Evolutionary conservation across 129 eudicot genomes (phyloP).

Genomic region (Saposhnikovia divaricata): DNA sequence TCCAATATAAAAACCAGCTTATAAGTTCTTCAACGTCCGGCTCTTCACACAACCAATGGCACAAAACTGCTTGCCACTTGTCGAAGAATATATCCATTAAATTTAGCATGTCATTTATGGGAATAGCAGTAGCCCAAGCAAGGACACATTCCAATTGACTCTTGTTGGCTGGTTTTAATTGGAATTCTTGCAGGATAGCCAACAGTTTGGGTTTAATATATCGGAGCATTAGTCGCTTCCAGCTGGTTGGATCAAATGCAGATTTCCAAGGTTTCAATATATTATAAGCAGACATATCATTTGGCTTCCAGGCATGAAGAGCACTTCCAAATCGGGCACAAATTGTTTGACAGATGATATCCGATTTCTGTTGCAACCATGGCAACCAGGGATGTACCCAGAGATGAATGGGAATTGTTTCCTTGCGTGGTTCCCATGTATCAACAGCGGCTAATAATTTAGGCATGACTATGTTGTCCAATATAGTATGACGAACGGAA

Average conservation of each 20-base stretch:
- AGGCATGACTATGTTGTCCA: slow-evolving; percentile 45
- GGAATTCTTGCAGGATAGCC: slow-evolving; percentile 51
- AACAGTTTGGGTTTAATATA: slow-evolving; percentile 56
- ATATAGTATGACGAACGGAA: slow-evolving; percentile 52
- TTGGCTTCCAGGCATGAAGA: slow-evolving; percentile 83
- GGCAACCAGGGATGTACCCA: slow-evolving; percentile 52
- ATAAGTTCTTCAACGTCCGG: slow-evolving; percentile 62
- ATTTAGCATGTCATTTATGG: slow-evolving; percentile 53
- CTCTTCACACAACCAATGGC: slow-evolving; percentile 57
- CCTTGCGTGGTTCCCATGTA: slow-evolving; percentile 47
- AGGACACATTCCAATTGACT: slow-evolving; percentile 43
- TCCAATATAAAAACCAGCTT: slow-evolving; percentile 71
- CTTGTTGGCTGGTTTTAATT: slow-evolving; percentile 70
- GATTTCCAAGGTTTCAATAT: slow-evolving; percentile 76
- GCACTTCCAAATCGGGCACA: slow-evolving; percentile 53
- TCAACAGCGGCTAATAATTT: slow-evolving; percentile 42
- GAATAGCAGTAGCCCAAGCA: slow-evolving; percentile 62
- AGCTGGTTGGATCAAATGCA: slow-evolving; percentile 63
- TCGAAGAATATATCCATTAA: slow-evolving; percentile 67
- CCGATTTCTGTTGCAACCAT: slow-evolving; percentile 36
- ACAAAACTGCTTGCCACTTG: slow-evolving; percentile 71
- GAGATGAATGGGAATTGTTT: slow-evolving; percentile 50
- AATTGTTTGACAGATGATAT: slow-evolving; percentile 33
- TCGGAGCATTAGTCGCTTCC: slow-evolving; percentile 76
- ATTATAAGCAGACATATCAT: slow-evolving; percentile 56